Conservation (phyloP, 331 rosid genomes). For the Arachis monticola region DNA sequence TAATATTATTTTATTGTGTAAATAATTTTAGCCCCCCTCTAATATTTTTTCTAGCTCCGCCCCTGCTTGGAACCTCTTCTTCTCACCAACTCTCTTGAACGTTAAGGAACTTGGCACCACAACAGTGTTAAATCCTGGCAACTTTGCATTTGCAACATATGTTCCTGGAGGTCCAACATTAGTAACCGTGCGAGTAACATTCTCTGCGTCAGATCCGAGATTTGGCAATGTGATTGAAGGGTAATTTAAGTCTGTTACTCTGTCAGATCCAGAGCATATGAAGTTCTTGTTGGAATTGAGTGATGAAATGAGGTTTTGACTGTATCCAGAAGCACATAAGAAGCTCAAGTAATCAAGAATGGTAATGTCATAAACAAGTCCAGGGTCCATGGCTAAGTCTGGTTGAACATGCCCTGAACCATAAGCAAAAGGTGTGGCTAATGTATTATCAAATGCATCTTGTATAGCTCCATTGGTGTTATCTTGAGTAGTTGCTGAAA, state of each 20-base stretch:
- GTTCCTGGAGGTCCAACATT: constrained; percentile 58
- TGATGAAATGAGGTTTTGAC: constrained; percentile 31
- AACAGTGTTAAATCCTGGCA: constrained; percentile 36
- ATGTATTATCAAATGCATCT: constrained; percentile 37
- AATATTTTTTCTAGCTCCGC: too few species aligned
- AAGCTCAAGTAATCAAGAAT: constrained; percentile 41
- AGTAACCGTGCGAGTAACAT: constrained; percentile 39
- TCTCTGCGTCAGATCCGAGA: constrained; percentile 8
- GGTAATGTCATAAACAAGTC: constrained; percentile 43
- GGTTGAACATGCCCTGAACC: constrained; percentile 51
- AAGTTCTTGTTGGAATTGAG: constrained; percentile 34
- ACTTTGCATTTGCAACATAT: constrained; percentile 41
- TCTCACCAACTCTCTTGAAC: constrained; percentile 52
- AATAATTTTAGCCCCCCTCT: too few species aligned
- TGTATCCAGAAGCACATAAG: constrained; percentile 45
- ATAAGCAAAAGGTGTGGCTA: constrained; percentile 42
- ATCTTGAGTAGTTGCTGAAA: constrained; percentile 43
- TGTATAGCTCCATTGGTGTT: constrained; percentile 39
- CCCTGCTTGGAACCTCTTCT: constrained; percentile 44
- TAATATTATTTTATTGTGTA: too few species aligned
- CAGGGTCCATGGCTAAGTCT: constrained; percentile 43
- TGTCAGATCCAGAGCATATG: constrained; percentile 35
- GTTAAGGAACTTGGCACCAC: constrained; percentile 47
- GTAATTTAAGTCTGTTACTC: constrained; percentile 39
- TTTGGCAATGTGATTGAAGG: constrained; percentile 50